These are phyloP conservation scores for Clarireedia monteithiana DNA, from an alignment of 2,329 filamentous ascomycete species.

Conservation along the genomic window DNA sequence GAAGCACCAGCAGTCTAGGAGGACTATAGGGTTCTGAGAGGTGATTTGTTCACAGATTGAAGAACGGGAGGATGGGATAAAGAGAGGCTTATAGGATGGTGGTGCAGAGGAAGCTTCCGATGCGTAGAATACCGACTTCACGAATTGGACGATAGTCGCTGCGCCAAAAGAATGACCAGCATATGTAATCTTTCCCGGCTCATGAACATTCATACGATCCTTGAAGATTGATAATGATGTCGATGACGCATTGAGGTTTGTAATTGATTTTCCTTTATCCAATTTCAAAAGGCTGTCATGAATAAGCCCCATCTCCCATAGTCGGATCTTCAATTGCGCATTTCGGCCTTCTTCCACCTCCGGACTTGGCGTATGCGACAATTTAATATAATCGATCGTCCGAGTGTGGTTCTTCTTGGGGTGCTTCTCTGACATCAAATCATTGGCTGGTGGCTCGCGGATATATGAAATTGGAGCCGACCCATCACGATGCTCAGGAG, in stretches of 20 bases:
- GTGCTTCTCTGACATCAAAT: conserved; percentile 26
- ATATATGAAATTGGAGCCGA: conserved; percentile 69
- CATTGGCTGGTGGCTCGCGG: conserved; percentile 45
- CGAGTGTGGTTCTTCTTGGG: conserved; percentile 25
- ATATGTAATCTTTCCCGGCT: conserved; percentile 66
- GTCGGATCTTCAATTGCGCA: conserved; percentile 62
- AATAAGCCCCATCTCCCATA: conserved; percentile 70
- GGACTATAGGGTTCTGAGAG: conserved; percentile 53
- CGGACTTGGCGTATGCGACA: conserved; percentile 55
- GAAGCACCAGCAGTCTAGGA: conserved; percentile 78
- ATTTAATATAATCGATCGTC: conserved; percentile 36
- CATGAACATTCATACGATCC: conserved; percentile 56
- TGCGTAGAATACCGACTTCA: conserved; percentile 72
- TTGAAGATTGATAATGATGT: conserved; percentile 50
- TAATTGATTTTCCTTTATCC: conserved; percentile 44
- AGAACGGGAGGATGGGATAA: conserved; percentile 47
- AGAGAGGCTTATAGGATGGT: conserved; percentile 48
- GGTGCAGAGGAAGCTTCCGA: conserved; percentile 35
- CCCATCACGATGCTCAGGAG: conserved; percentile 76
- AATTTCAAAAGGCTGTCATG: conserved; percentile 62
- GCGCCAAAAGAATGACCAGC: conserved; percentile 78
- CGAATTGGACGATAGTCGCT: conserved; percentile 64
- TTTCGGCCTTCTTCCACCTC: conserved; percentile 63
- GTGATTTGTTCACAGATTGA: conserved; percentile 59
- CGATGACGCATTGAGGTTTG: conserved; percentile 45